Evolutionary conservation across 768 basidiomycete species (phyloP), one percentile per base, ranked within the genome.

Genomic region (Boletus patriciae): DNA sequence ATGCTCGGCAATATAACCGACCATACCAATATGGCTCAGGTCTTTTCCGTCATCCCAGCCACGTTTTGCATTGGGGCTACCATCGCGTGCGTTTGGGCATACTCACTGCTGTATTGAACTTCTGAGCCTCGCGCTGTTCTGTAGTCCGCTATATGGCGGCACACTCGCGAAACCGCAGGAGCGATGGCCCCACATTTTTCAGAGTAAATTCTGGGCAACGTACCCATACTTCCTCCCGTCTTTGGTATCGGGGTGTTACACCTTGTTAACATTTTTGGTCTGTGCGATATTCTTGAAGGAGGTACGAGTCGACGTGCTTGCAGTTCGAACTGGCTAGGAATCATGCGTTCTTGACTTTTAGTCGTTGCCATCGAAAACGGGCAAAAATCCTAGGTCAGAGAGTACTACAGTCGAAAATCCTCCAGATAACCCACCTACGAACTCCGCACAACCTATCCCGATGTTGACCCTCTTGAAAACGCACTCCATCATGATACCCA

Each of bases 1-100:
- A 80, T 83, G 54, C 78, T 89, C 70, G 86, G 79, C 0, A 86
- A 88, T 58, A 70, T 88, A 40, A 84, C 83, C 79, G 36, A 76
- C 38, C 60, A 55, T n/a, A 69, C 61, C 38, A 74, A 68, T 50
- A 71, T 70, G 66, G 73, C 78, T 2, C 68, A 70, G n/a, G 78
- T 63, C 9, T 74, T 75, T 54, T 57, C 71, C 18, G 34, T 70
- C 16, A n/a, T 42, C 13, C 54, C 58, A 21, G 29, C 44, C 18
- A n/a, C 34, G 4, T 57, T 59, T 37, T 50, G 44, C 16, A 13
- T 50, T 2, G 58, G 58, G 18, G 12, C 34, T 37, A 46, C 53
- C 4, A 50, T 54, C 4, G 58, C 49, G 58, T 57, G 13, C 40
- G 58, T 50, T 41, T 38, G 5, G 25, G 36, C 19, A 6, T 19